Evolutionary conservation across 1,284 basidiomycete species (phyloP).

Genomic region (Marasmius sp.): DNA sequence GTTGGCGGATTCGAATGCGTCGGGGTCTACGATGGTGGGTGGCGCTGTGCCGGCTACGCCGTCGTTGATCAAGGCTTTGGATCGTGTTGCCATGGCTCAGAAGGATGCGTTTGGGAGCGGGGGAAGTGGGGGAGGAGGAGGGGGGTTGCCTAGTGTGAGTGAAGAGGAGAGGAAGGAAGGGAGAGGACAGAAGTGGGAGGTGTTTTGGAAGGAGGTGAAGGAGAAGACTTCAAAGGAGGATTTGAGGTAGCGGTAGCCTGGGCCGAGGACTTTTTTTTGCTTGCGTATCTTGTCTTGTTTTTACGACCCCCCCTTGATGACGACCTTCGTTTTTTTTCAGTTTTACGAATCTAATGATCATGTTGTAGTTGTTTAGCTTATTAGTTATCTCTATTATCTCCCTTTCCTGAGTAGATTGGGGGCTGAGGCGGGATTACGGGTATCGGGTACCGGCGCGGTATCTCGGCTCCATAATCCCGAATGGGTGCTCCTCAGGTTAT

Average conservation of each 20-base stretch:
- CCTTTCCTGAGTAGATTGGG: no score
- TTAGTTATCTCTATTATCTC: no score
- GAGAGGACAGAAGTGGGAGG: constrained; percentile 38
- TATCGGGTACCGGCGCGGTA: no score
- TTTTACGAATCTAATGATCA: no score
- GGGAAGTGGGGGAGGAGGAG: background rate
- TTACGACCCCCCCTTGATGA: no score
- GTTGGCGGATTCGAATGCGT: constrained; percentile 1
- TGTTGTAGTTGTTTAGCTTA: no score
- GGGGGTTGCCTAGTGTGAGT: constrained; percentile 9
- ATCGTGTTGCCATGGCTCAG: constrained; percentile 56
- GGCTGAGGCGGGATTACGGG: no score
- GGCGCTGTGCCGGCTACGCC: constrained; percentile 58
- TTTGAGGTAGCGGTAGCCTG: background rate
- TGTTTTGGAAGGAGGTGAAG: constrained; percentile 48
- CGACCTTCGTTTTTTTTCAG: no score
- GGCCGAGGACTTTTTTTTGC: background rate
- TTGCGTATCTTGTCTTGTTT: no score
- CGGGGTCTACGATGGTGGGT: background rate
- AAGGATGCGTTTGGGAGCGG: constrained; percentile 40
- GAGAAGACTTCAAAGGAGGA: constrained; percentile 26
- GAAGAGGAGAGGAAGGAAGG: constrained; percentile 17
- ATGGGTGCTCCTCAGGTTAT: no score
- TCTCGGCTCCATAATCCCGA: no score
- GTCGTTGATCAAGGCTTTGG: constrained; percentile 58